Evolutionary conservation across 2,329 filamentous ascomycete genomes (phyloP).

Genomic region (Verticillium dahliae): DNA sequence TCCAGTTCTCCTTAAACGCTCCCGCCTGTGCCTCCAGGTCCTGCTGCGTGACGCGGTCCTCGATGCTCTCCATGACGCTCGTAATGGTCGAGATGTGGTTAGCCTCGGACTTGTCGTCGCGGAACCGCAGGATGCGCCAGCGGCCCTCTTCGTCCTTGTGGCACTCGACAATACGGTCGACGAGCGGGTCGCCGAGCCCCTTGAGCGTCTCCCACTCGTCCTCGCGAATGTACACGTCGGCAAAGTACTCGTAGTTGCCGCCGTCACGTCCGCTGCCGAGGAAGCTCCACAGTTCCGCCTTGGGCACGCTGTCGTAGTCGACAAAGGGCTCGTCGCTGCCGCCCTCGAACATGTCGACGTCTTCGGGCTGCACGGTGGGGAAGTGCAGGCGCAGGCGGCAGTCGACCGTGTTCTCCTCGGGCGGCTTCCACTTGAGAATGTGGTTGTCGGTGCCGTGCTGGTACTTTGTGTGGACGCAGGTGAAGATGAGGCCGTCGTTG

Average conservation of each 20-base stretch:
- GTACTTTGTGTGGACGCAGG: conserved; percentile 83
- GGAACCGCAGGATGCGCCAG: conserved; percentile 85
- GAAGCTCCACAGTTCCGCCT: conserved; percentile 66
- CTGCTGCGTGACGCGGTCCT: conserved; percentile 74
- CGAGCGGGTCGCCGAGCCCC: conserved; percentile 63
- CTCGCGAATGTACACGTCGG: conserved; percentile 60
- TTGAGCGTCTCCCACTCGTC: conserved; percentile 84
- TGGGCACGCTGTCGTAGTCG: conserved; percentile 76
- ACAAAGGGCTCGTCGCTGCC: conserved; percentile 42
- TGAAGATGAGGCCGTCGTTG: conserved; percentile 96
- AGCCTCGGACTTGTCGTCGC: conserved; percentile 86
- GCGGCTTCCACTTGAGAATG: conserved; percentile 97
- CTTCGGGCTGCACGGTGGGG: conserved; percentile 61
- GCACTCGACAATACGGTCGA: conserved; percentile 86
- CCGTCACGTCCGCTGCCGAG: conserved; percentile 48
- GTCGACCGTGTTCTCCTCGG: conserved; percentile 90
- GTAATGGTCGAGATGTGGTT: conserved; percentile 82
- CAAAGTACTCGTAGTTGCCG: conserved; percentile 58
- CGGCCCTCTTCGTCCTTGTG: conserved; percentile 66
- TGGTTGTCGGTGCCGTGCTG: conserved; percentile 84
- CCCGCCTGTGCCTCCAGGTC: conserved; percentile 67
- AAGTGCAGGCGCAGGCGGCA: conserved; percentile 78
- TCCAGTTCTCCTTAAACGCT: conserved; percentile 75
- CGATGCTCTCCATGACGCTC: conserved; percentile 85
- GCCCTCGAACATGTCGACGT: conserved; percentile 50